Base-by-base conservation (phyloP, 2,329 filamentous ascomycete genomes). In the Fusarium marasasianum region DNA sequence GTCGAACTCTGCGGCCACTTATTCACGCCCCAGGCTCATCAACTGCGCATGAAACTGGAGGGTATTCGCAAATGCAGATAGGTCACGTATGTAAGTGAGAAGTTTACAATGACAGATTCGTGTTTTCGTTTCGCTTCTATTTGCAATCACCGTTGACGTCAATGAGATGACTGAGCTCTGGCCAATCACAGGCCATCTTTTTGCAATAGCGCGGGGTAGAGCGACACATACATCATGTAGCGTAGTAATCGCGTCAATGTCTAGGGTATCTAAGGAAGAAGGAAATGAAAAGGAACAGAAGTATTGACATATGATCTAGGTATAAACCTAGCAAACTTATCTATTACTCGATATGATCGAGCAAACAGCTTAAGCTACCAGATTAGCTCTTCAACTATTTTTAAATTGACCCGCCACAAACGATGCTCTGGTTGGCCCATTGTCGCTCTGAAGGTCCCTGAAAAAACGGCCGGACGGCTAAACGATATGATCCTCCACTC, bases 161-260 rank as follows among this genome's bases (percentile, higher is more conserved):
- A 78, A 72, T 73, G 73, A 77, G 54, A 64, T 38, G 48, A 50
- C 53, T 18, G 41, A 72, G 61, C 69, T 77, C 57, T 48, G 45
- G 14, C 78, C 78, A 72, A 80, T 80, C 78, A 77, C 60, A 55
- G 45, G 47, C 29, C 45, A 31, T 41, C 48, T 50, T 80, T 80
- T 79, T 43, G 43, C 59, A 72, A 80, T 78, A 66, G 70, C 66
- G 69, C 69, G 68, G 70, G 72, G 74, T 78, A 75, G 45, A 54
- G 41, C n/a, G 54, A 35, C 33, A 29, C 26, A 54, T 33, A 48
- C 76, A 76, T 63, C 70, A 78, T 79, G 63, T n/a, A 41, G 44
- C 59, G 43, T 53, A 22, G 56, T 9, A 48, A 78, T 75, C 59
- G 66, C 72, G 74, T 74, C 69, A 69, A 41, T n/a, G 35, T 69